Evolutionary conservation across 305 asterid genomes (phyloP), one percentile per base, ranked within the genome.

Genomic region (Fraxinus albicans): DNA sequence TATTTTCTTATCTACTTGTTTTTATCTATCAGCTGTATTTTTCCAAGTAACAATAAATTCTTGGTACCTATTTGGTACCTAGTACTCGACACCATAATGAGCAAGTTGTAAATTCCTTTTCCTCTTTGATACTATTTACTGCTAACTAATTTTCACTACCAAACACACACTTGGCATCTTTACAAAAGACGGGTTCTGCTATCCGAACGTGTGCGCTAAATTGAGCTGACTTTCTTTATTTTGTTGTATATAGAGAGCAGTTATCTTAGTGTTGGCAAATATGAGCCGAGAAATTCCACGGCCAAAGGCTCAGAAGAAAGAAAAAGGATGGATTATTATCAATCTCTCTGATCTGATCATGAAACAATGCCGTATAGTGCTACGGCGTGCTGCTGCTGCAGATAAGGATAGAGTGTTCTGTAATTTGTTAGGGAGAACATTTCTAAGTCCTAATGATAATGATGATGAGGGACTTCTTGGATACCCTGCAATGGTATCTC

Each of bases 381-480:
- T 97, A 31, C 94, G 99, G 47, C 88, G 76, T 17, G 92, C 96
- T 47, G 93, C 91, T 75, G 90, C 94, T 76, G 90, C 90, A 35
- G 99, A 97, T 86, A 90, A 92, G 84, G 95, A 91, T 79, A 93
- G 87, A 91, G 93, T 93, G 29, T 94, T 97, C 86, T 97, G 98
- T 90, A 95, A 97, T 90, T 95, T 97, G 55, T 84, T 93, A 92
- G 98, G 94, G 34, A 93, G 93, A 88, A 88, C 94, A 82, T 79
- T 83, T 81, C 86, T 95, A 89, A 92, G 84, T 53, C 92, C 96
- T 50, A 92, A 89, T 84, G 99, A 95, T 80, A 88, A 87, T 83
- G 98, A 94, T 36, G 97, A 95, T 36, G 93, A 92, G 80, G 99
- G 98, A 65, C 86, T 94, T 88, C 94, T 97, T 84, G 99, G 99